Evolutionary conservation across 2,329 filamentous ascomycete species (phyloP).

Genomic region (Penicillium sp.): DNA sequence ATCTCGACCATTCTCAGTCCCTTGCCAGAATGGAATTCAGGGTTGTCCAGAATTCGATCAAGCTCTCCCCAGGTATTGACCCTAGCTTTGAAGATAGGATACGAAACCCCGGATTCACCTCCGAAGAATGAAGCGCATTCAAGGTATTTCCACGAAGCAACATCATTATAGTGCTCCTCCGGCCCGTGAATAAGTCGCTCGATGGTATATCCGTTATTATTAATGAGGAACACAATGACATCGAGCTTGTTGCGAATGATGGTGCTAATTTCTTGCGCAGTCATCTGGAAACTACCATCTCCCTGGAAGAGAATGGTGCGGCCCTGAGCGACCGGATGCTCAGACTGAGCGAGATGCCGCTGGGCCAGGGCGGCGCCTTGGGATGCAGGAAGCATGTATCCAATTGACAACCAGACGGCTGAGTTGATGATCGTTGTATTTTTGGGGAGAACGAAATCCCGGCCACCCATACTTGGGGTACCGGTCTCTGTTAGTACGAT

Average conservation of each 20-base stretch:
- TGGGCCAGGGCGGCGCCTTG: conserved; percentile 11
- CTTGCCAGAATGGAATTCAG: neutral
- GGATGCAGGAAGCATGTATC: conserved; percentile 10
- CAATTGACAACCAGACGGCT: conserved; percentile 11
- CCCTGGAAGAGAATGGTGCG: conserved; percentile 81
- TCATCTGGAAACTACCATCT: conserved; percentile 83
- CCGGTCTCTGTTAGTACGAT: conserved; percentile 16
- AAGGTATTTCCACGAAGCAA: conserved; percentile 39
- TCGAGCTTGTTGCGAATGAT: conserved; percentile 75
- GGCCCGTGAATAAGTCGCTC: conserved; percentile 74
- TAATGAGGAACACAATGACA: conserved; percentile 80
- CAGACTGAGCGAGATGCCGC: neutral
- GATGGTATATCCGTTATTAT: conserved; percentile 84
- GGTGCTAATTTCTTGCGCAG: conserved; percentile 79
- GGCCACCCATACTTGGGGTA: conserved; percentile 9
- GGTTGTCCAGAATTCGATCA: neutral
- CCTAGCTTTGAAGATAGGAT: neutral
- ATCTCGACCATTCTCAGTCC: conserved; percentile 1
- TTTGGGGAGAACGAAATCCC: conserved; percentile 4
- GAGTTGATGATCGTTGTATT: conserved; percentile 10
- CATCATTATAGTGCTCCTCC: conserved; percentile 76
- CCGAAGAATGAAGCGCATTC: neutral
- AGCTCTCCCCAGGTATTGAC: conserved; percentile 1
- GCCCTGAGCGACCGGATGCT: conserved; percentile 1
- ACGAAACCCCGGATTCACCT: neutral